Evolutionary conservation across 2,329 filamentous ascomycete genomes (phyloP).

Genomic region (Aspergillus sp.): DNA sequence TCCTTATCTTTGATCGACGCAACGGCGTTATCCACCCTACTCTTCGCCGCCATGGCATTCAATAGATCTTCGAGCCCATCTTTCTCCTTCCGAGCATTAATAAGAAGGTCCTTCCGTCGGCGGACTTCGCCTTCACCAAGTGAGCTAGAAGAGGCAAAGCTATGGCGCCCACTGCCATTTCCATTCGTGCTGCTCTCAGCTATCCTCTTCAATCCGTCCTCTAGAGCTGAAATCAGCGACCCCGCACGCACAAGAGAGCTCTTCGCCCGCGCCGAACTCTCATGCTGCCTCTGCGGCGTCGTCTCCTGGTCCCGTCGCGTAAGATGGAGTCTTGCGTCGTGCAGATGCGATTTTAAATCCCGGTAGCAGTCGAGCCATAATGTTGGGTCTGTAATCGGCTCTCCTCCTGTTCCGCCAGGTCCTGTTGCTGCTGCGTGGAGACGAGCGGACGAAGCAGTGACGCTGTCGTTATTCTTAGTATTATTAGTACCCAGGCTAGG

Average conservation of each 20-base stretch:
- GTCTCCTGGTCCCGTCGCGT: conserved; percentile 60
- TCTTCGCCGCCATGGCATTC: conserved; percentile 57
- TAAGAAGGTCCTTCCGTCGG: conserved; percentile 58
- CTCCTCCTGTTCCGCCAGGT: conserved; percentile 24
- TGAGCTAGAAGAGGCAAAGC: conserved; percentile 18
- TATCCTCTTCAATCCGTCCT: conserved; percentile 54
- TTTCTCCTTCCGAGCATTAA: conserved; percentile 59
- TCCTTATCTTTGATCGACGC: conserved; percentile 50
- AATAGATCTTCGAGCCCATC: conserved; percentile 62
- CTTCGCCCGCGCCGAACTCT: conserved; percentile 62
- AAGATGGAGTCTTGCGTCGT: conserved; percentile 59
- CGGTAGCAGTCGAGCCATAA: conserved; percentile 63
- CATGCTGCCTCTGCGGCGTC: conserved; percentile 60
- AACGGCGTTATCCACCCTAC: conserved; percentile 44
- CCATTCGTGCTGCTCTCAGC: neutral
- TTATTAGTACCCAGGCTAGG: conserved; percentile 36
- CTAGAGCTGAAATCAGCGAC: conserved; percentile 55
- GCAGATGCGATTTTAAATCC: conserved; percentile 61
- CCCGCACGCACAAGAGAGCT: conserved; percentile 58
- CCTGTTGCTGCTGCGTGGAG: conserved; percentile 46
- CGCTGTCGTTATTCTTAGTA: conserved; percentile 11
- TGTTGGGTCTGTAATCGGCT: conserved; percentile 51
- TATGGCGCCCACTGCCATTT: neutral
- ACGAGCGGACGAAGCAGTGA: conserved; percentile 32
- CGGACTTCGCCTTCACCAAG: conserved; percentile 63